Evolutionary conservation across 306 rosid genomes (phyloP), one percentile per base, ranked within the genome.

Genomic region (Betula pendula): DNA sequence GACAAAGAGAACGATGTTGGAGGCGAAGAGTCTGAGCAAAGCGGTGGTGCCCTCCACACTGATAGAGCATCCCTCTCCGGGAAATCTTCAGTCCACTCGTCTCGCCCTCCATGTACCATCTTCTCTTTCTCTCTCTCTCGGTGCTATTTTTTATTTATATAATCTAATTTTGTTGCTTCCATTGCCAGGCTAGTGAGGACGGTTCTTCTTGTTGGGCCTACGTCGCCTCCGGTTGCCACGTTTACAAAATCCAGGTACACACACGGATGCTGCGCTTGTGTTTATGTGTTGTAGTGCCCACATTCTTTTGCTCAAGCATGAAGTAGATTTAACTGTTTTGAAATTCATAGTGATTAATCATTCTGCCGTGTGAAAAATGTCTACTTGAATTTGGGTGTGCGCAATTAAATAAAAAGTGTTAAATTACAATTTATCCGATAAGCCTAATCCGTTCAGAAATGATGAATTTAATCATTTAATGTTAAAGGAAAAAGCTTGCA

Each of bases 41-140:
- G 94, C 89, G 12, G 84, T 73, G 55, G 90, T 94, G 79, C 97
- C 97, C 29, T 75, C 91, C 24, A 33, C 88, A 68, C 92, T 94
- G 42, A 84, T 90, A 20, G 44, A 81, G 5, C 49, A 87, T 75
- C 97, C 97, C 4, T 92, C 98, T 75, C 98, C 97, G 4, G 98
- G 92, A 73, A 87, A 86, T 74, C 71, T 90, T 62, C 98, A 94
- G 66, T 81, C 94, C 51, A 92, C 94, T 82, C 96, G 98, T 52
- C 94, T 94, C 56, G 90, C 98, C 53, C 93, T 92, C 67, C 90
- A 88, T 86, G 97, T 84, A 62, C 31, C 5, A 1, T 19, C 2
- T 35, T 7, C 42, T 12, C 25, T n/a, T 14, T 60, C n/a, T 59
- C 35, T 52, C 70, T 3, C 55, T 76, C 48, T 10, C 12, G 7